phyloP scores from a whole-genome alignment of 169 alveolate species.

The Cryptosporidium parvum region DNA sequence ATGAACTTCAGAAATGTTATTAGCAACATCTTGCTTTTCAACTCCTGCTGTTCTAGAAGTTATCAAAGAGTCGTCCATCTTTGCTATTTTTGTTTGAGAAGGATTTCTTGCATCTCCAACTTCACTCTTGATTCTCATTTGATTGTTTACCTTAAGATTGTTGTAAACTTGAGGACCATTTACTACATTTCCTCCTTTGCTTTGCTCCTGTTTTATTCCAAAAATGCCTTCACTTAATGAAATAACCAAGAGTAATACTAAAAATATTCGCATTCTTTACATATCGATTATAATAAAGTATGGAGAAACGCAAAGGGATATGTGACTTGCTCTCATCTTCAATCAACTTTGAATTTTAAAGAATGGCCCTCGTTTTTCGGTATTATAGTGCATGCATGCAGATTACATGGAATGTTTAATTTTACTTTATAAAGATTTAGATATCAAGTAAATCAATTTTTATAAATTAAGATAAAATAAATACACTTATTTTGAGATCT shows the following conservation, averaged over 20 bases:
- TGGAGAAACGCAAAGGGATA: not conserved
- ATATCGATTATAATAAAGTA: not conserved
- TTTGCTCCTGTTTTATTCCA: slow-evolving; percentile 2
- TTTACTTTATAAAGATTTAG: not conserved
- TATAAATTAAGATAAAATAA: too few species aligned
- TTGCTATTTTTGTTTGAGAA: slow-evolving; percentile 17
- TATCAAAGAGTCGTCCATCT: not conserved
- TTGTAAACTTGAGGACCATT: slow-evolving; percentile 39
- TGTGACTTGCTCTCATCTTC: not conserved
- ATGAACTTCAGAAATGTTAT: slow-evolving; percentile 9
- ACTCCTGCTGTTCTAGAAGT: not conserved
- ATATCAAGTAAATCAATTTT: not conserved
- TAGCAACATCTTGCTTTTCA: slow-evolving; percentile 14
- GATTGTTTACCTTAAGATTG: slow-evolving; percentile 55
- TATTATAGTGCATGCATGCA: not conserved
- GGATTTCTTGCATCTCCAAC: slow-evolving; percentile 21
- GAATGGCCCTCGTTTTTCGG: not conserved
- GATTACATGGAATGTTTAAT: not conserved
- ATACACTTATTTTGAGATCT: not conserved
- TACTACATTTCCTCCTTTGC: slow-evolving; percentile 2
- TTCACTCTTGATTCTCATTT: slow-evolving; percentile 37
- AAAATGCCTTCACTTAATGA: slow-evolving; percentile 4
- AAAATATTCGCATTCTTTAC: slow-evolving; percentile 33
- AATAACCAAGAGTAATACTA: slow-evolving; percentile 20
- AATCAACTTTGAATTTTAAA: not conserved